These are phyloP conservation scores for Salix caprea DNA, from an alignment of 345 rosid species.

Conservation along the genomic window DNA sequence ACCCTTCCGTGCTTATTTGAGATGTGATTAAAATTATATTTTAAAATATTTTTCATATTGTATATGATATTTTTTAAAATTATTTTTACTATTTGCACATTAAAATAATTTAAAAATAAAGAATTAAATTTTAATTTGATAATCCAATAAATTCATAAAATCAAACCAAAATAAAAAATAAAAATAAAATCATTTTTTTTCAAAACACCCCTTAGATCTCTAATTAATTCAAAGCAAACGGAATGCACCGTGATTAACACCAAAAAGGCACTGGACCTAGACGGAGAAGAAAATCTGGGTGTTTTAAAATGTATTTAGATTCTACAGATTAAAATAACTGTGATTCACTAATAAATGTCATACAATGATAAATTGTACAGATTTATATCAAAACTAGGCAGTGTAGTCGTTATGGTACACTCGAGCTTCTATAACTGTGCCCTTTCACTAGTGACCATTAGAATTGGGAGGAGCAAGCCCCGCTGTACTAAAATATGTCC, in stretches of 20 bases:
- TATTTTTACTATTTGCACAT: too few species aligned
- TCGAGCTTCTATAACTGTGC: conserved; percentile 2
- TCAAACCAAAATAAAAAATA: too few species aligned
- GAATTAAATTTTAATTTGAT: too few species aligned
- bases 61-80: too few species aligned
- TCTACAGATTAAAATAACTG: background rate
- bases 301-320: background rate
- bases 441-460: conserved; percentile 28
- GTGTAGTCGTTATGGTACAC: conserved; percentile 8
- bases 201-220: background rate
- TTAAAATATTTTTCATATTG: too few species aligned
- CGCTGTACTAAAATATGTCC: conserved; percentile 40
- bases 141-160: too few species aligned
- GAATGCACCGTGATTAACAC: background rate
- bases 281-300: background rate
- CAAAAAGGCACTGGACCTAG: background rate
- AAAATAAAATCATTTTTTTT: too few species aligned
- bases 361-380: conserved; percentile 21
- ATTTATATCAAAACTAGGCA: conserved; percentile 13
- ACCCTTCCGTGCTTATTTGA: too few species aligned
- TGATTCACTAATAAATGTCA: conserved; percentile 9
- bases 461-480: conserved; percentile 35
- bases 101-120: too few species aligned
- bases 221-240: background rate
- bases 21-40: too few species aligned